Conservation (phyloP, 768 basidiomycete species). For the Pleurotus sapidus region DNA sequence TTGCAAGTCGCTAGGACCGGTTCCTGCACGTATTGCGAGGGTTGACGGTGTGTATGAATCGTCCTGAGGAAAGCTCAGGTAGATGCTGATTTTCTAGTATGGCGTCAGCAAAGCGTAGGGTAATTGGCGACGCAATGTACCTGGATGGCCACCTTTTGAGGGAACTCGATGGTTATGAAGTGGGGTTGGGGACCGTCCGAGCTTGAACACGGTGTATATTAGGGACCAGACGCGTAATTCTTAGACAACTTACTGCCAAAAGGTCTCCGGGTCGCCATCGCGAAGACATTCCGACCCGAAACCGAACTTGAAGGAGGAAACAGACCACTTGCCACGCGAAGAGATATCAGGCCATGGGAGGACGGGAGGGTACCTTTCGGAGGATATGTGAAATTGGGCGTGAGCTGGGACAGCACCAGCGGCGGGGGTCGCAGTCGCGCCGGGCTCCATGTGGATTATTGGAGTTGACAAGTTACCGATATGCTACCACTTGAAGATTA, state of each 20-base stretch:
- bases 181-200: constrained; percentile 97
- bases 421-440: neutral
- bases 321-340: constrained; percentile 88
- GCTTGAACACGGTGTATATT: constrained; percentile 31
- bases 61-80: constrained; percentile 77
- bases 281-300: constrained; percentile 92
- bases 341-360: constrained; percentile 85
- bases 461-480: neutral
- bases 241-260: constrained; percentile 85
- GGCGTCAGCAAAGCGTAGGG: neutral
- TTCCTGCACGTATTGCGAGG: constrained; percentile 88
- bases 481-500: constrained; percentile 64
- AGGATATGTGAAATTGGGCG: constrained; percentile 1
- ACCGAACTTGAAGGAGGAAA: constrained; percentile 95
- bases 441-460: neutral
- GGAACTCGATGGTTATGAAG: constrained; percentile 92
- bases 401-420: neutral
- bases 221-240: neutral
- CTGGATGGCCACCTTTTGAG: constrained; percentile 85
- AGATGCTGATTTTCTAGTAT: constrained; percentile 79
- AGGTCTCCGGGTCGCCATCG: constrained; percentile 87
- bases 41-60: constrained; percentile 98
- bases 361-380: constrained; percentile 36
- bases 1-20: constrained; percentile 87
- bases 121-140: constrained; percentile 33